These are phyloP conservation scores for Seiridium unicorne DNA, from an alignment of 2,329 filamentous ascomycete species.

Conservation along the genomic window DNA sequence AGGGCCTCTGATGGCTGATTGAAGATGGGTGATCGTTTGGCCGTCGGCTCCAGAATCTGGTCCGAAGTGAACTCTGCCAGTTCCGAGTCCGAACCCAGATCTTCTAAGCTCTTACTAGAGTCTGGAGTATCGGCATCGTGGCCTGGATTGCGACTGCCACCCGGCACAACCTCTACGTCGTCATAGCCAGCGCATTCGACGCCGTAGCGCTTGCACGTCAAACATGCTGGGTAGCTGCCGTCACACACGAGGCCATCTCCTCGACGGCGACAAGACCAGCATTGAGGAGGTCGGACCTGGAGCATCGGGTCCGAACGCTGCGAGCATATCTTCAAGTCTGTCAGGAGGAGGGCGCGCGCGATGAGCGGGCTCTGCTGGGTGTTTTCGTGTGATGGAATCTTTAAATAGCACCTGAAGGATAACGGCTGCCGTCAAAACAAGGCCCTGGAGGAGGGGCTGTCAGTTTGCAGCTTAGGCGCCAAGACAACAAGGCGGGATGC, in stretches of 20 bases:
- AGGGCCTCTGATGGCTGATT: not conserved
- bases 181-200: slow-evolving; percentile 7
- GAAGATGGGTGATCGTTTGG: not conserved
- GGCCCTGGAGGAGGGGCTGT: too few relatives aligned
- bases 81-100: not conserved
- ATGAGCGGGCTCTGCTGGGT: not conserved
- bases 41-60: not conserved
- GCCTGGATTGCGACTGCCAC: not conserved
- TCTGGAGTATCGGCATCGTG: not conserved
- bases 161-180: not conserved
- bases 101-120: not conserved
- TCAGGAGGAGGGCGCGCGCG: not conserved
- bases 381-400: not conserved
- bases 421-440: too few relatives aligned
- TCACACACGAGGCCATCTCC: slow-evolving; percentile 9
- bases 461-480: too few relatives aligned
- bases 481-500: too few relatives aligned
- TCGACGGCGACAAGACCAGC: slow-evolving; percentile 7
- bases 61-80: not conserved
- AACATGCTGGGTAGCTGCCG: slow-evolving; percentile 6
- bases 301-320: slow-evolving; percentile 7
- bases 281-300: slow-evolving; percentile 5
- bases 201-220: not conserved
- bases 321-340: slow-evolving; percentile 4
- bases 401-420: not conserved